phyloP scores from a whole-genome alignment of 768 basidiomycete genomes.

The Trametes punicea region DNA sequence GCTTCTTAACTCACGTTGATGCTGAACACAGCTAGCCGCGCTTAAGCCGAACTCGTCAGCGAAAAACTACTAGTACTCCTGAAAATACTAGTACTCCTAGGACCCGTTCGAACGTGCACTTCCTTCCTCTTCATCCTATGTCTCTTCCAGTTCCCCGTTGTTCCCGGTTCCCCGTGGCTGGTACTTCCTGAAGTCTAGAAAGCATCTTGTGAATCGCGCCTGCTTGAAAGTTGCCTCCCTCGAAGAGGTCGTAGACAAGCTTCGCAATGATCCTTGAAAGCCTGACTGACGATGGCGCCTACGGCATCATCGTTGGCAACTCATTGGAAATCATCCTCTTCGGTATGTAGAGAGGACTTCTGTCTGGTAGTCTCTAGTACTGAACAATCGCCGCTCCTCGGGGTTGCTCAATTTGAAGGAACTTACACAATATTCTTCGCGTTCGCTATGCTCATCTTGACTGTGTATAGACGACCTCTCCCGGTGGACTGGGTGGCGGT shows the following conservation, averaged over 20 bases:
- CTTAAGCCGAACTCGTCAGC: too few species aligned
- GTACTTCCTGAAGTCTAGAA: too few species aligned
- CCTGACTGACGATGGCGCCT: conserved; percentile 10
- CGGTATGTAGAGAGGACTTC: conserved; percentile 1
- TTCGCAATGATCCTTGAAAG: conserved; percentile 2
- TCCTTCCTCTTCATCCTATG: too few species aligned
- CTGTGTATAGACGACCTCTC: conserved; percentile 5
- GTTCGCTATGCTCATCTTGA: conserved; percentile 14
- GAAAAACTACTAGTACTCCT: too few species aligned
- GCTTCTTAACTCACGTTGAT: too few species aligned
- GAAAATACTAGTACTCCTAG: too few species aligned
- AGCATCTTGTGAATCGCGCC: too few species aligned
- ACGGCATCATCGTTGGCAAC: conserved; percentile 15
- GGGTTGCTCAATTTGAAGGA: background rate
- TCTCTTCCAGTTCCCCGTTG: too few species aligned
- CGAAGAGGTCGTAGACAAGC: background rate
- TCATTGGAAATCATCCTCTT: conserved; percentile 15
- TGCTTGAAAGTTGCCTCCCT: background rate
- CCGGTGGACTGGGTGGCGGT: conserved; percentile 7
- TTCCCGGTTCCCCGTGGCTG: too few species aligned
- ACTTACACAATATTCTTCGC: conserved; percentile 12
- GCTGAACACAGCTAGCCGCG: too few species aligned
- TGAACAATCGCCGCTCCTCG: background rate
- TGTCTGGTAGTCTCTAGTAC: background rate
- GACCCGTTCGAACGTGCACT: too few species aligned